Evolutionary conservation across 306 rosid species (phyloP), one percentile per base, ranked within the genome.

Genomic region (Alnus glutinosa): DNA sequence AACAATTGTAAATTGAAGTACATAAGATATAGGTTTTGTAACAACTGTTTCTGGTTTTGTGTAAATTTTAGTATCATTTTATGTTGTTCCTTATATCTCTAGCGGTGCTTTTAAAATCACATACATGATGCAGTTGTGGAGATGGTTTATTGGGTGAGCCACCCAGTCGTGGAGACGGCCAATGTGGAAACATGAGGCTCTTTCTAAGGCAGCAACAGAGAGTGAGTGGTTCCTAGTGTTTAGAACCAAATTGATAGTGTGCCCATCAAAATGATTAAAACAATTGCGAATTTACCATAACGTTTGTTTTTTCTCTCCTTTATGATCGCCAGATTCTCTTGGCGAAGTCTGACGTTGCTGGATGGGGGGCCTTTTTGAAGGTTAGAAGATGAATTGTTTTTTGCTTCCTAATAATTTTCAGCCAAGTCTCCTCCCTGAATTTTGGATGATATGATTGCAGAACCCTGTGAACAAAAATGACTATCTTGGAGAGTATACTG

Each of bases 291-390:
- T 81, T 66, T 76, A 74, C 23, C 70, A 44, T 52, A 9, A 19
- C 3, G 48, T 67, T 62, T 75, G 76, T 75, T 23, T 74, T 69
- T 36, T 36, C 81, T 80, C 75, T 9, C 62, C 13, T 64, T 50
- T 76, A 34, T 78, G 34, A 46, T 77, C 75, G 68, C 75, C 88
- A 95, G 98, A 92, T 92, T 88, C 97, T 95, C 75, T 85, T 95
- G 87, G 92, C 89, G 30, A 91, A 90, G 84, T 95, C 98, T 73
- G 98, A 95, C 89, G 91, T 95, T 83, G 96, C 97, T 67, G 98
- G 98, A 83, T 95, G 98, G 98, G 98, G 98, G 79, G 98, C 98
- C 52, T 95, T 95, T 82, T 83, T 95, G 78, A 95, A 95, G 98
- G 98, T 95, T 62, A 12, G 74, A 70, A 78, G 74, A 67, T 75